A percentile compares a stretch with the other conserved stretches of the same genome.
phyloP scores from a whole-genome alignment of 805 yeast species.

The Wickerhamiella australiensis region DNA sequence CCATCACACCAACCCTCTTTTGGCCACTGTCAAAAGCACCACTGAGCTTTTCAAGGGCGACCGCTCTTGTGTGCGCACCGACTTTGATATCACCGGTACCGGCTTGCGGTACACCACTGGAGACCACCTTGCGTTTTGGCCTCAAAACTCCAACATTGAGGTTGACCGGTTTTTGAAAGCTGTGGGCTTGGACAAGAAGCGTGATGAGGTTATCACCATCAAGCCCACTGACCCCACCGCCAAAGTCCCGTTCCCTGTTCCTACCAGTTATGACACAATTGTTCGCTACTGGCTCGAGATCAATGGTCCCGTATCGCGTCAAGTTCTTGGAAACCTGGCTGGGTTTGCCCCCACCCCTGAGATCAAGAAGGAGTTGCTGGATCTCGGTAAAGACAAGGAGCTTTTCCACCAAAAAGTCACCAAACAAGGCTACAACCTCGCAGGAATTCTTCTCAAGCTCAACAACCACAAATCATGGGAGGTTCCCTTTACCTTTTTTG shows the following conservation, averaged over 20 bases:
- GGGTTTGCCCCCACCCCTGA: conserved; percentile 68
- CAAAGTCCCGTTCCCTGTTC: conserved; percentile 34
- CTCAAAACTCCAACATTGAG: conserved; percentile 71
- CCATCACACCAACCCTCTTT: conserved; percentile 67
- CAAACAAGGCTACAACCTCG: conserved; percentile 50
- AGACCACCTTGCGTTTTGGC: conserved; percentile 92
- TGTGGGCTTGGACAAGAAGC: conserved; percentile 45
- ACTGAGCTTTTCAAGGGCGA: conserved; percentile 57
- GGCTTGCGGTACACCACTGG: conserved; percentile 84
- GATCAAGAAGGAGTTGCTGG: conserved; percentile 37
- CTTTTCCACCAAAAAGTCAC: conserved; percentile 56
- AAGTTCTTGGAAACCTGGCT: conserved; percentile 56
- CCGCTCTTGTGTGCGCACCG: conserved; percentile 83
- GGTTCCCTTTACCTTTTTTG: conserved; percentile 73
- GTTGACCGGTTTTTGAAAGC: conserved; percentile 53
- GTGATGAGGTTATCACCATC: conserved; percentile 47
- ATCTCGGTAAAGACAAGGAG: conserved; percentile 55
- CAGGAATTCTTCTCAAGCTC: conserved; percentile 55
- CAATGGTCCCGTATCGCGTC: conserved; percentile 88
- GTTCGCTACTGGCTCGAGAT: conserved; percentile 82
- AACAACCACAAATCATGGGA: conserved; percentile 63
- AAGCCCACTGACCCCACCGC: conserved; percentile 49
- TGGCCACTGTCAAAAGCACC: conserved; percentile 51
- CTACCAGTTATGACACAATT: conserved; percentile 81
- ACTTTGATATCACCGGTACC: conserved; percentile 66